Percentiles rank a stretch among this genome's conserved stretches.
These are phyloP conservation scores for Fusarium aywerte DNA, from an alignment of 2,329 filamentous ascomycete species.

Conservation along the genomic window DNA sequence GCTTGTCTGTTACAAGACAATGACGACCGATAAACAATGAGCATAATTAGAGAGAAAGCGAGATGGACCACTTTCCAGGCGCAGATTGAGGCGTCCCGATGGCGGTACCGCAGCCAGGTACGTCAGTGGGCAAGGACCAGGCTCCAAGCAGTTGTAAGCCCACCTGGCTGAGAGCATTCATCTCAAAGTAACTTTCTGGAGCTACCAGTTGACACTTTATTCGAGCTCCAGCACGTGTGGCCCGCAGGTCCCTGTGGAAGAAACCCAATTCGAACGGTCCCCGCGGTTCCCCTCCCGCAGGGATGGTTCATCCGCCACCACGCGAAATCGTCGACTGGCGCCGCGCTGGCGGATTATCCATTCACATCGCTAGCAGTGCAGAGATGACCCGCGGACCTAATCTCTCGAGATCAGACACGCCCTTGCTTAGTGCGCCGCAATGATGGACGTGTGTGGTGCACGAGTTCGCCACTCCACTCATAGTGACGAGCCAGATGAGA, in stretches of 20 bases:
- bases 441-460: constrained; percentile 23
- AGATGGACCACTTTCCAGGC: constrained; percentile 35
- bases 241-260: constrained; percentile 12
- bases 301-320: constrained; percentile 43
- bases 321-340: constrained; percentile 41
- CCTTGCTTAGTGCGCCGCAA: constrained; percentile 44
- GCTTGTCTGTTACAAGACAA: background rate
- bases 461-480: constrained; percentile 26
- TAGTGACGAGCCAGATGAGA: constrained; percentile 21
- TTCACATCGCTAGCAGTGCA: constrained; percentile 15
- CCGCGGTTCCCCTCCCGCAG: constrained; percentile 30
- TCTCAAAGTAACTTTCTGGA: constrained; percentile 15
- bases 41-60: constrained; percentile 12
- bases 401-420: constrained; percentile 46
- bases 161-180: background rate
- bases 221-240: constrained; percentile 9
- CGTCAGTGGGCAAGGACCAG: constrained; percentile 43
- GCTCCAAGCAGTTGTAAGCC: background rate
- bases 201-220: background rate
- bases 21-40: constrained; percentile 24
- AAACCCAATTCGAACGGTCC: constrained; percentile 27
- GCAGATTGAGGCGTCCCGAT: constrained; percentile 40
- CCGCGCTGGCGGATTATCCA: constrained; percentile 42
- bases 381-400: constrained; percentile 45
- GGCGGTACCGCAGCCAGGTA: constrained; percentile 43